These are phyloP conservation scores for Plasmodium ovale DNA, from an alignment of 169 alveolate genomes.

Conservation along the genomic window DNA sequence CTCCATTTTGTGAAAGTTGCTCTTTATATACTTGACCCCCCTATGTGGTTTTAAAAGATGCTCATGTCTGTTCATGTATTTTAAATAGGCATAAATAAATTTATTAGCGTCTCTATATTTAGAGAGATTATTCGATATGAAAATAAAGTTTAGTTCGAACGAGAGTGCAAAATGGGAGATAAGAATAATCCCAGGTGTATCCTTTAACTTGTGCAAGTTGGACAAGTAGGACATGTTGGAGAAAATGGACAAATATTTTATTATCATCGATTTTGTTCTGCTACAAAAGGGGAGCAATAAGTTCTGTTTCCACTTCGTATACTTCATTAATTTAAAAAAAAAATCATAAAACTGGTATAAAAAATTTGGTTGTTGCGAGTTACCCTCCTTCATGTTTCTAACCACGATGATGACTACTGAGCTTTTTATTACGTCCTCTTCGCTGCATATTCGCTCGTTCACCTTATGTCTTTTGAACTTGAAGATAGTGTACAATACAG, in stretches of 20 bases:
- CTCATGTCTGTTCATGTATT: conserved; percentile 2
- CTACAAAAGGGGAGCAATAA: not conserved
- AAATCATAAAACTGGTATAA: conserved; percentile 28
- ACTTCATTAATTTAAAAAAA: conserved; percentile 15
- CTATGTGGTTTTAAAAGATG: not conserved
- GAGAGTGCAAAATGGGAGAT: not conserved
- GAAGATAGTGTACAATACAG: too few relatives aligned
- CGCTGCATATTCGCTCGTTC: too few relatives aligned
- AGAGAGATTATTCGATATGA: conserved; percentile 16
- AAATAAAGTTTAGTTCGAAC: conserved; percentile 41
- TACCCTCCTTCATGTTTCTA: conserved; percentile 5
- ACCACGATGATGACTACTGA: conserved; percentile 20
- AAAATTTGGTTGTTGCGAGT: not conserved
- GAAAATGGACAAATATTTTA: conserved; percentile 26
- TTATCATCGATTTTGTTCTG: conserved; percentile 1
- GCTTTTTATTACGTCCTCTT: not conserved
- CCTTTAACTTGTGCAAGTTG: not conserved
- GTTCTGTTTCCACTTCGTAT: not conserved
- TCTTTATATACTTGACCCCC: not conserved
- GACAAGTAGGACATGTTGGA: too few relatives aligned
- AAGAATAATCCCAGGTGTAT: not conserved
- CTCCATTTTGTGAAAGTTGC: conserved; percentile 37
- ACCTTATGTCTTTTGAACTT: too few relatives aligned
- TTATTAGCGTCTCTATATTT: conserved; percentile 11
- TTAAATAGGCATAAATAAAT: conserved; percentile 42